Conservation (phyloP, 345 rosid species). For the Arabis alpina region DNA sequence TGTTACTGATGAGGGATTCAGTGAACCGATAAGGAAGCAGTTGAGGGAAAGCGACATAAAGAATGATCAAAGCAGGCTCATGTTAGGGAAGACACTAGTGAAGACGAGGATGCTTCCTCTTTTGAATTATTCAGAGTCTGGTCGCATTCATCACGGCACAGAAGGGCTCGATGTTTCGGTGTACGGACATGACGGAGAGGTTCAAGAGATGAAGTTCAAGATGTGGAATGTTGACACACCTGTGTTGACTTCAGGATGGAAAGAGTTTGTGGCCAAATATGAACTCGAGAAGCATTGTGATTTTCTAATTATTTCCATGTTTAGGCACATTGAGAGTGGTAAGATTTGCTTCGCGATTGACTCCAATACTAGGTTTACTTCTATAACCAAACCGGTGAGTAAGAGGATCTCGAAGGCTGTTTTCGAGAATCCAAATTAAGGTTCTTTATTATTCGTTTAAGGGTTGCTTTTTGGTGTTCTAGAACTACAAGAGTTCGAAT, state of each 20-base stretch:
- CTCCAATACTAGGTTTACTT: neutral
- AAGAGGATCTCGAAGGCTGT: neutral
- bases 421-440: constrained; percentile 1
- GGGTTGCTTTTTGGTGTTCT: no score
- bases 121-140: neutral
- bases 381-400: neutral
- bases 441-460: neutral
- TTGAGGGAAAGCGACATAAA: constrained; percentile 13
- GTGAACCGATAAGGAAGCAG: constrained; percentile 29
- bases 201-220: constrained; percentile 18
- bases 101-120: constrained; percentile 16
- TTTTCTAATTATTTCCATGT: constrained; percentile 33
- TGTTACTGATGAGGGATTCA: neutral
- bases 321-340: constrained; percentile 6
- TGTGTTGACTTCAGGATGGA: constrained; percentile 31
- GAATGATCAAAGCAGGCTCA: constrained; percentile 8
- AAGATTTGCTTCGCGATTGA: constrained; percentile 25
- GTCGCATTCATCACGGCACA: neutral
- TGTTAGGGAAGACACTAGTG: constrained; percentile 2
- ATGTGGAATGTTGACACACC: constrained; percentile 1
- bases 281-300: neutral
- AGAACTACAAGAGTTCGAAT: no score
- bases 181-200: constrained; percentile 11
- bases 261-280: neutral
- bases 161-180: constrained; percentile 16